A percentile compares a stretch with the other conserved stretches of the same genome.
Conservation (phyloP, 352 stramenopile genomes). For the Phytopythium cucurbitacearum region DNA sequence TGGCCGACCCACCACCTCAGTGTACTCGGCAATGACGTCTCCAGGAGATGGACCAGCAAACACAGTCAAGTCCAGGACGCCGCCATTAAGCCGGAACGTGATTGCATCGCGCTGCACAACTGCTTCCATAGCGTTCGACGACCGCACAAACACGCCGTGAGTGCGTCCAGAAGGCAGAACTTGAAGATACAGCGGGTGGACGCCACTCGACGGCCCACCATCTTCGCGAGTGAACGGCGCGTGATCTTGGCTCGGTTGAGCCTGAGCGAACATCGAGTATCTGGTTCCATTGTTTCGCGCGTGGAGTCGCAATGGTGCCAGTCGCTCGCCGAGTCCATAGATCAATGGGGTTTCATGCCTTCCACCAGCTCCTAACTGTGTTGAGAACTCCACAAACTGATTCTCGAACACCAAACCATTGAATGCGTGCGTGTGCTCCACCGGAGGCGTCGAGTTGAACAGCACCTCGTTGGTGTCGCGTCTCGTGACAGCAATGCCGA, state of each 20-base stretch:
- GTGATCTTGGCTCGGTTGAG: constrained; percentile 5
- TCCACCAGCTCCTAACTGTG: constrained; percentile 29
- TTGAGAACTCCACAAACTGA: constrained; percentile 86
- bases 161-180: constrained; percentile 33
- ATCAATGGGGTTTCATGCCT: constrained; percentile 31
- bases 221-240: constrained; percentile 18
- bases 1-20: constrained; percentile 61
- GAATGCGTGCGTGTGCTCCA: constrained; percentile 32
- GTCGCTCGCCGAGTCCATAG: constrained; percentile 75
- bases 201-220: constrained; percentile 4
- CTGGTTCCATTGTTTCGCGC: constrained; percentile 45
- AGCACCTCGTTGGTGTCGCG: constrained; percentile 52
- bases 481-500: constrained; percentile 66
- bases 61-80: constrained; percentile 79
- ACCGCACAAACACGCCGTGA: constrained; percentile 76
- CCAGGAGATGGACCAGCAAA: constrained; percentile 56
- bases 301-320: constrained; percentile 32
- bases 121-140: constrained; percentile 87
- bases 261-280: constrained; percentile 65
- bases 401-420: constrained; percentile 80
- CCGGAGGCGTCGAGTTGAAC: constrained; percentile 80
- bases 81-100: constrained; percentile 76
- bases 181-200: constrained; percentile 80
- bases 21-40: constrained; percentile 74
- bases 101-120: constrained; percentile 52